Evolutionary conservation across 2,329 filamentous ascomycete genomes (phyloP), one percentile per base, ranked within the genome.

Genomic region (Penicillium corylophilum): DNA sequence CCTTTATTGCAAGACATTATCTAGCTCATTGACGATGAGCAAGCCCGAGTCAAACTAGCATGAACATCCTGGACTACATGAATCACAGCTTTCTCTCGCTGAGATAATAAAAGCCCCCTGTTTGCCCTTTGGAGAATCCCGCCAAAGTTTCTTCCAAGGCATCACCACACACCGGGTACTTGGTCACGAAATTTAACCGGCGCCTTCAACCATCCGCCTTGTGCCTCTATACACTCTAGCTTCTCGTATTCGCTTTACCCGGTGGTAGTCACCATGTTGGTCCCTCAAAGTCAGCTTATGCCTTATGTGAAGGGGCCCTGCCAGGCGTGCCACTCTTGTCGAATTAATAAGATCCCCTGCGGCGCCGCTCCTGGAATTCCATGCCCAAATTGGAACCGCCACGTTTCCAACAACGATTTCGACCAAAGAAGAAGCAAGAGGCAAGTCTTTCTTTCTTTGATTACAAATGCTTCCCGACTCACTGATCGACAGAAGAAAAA

Each of bases 291-390:
- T 12, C 50, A 16, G n/a, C 31, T 7, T 41, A 38, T 33, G 28
- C 26, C 33, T 40, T 22, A 20, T 40, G 0, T 23, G 44, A 12
- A 44, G 50, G 6, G 6, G 31, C 48, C 28, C 4, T 33, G 44
- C 46, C 50, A 46, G 31, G 53, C 53, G 2, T 55, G 53, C 29
- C 50, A 53, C 26, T 31, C 45, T 6, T 55, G 53, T 24, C 50
- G 46, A 20, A 29, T 50, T 10, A 51, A 46, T 35, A 55, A 55
- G n/a, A 44, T 55, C 9, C 50, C 46, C 40, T 55, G 53, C 46
- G 46, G 44, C 29, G 50, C 53, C 1, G 35, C 24, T 8, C 23
- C 46, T 15, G 50, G 53, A 12, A 36, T 46, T 0, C 53, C 53
- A 7, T 55, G 53, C 20, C 50, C 44, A 13, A 55, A 55, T 20